A percentile compares a stretch with the other conserved stretches of the same genome.
Conservation (phyloP, 495 filamentous ascomycete genomes). For the Achaetomiella virescens region DNA sequence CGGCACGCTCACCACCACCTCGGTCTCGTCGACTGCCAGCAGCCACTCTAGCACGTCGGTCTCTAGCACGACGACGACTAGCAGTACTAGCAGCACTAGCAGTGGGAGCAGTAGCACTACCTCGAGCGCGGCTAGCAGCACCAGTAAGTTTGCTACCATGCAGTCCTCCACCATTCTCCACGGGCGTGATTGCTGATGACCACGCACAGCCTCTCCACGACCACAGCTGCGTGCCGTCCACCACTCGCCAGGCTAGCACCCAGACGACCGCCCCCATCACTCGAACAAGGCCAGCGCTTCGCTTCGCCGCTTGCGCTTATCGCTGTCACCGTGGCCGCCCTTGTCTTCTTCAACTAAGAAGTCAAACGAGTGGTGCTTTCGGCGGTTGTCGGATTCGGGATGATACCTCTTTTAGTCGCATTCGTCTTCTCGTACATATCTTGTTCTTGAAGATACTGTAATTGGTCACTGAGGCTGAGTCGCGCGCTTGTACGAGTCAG, state of each 20-base stretch:
- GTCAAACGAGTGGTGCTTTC: not conserved
- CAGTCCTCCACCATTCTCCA: too few species aligned
- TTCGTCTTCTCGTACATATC: constrained; percentile 19
- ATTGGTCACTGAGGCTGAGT: not conserved
- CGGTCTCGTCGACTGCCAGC: constrained; percentile 23
- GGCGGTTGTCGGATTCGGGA: constrained; percentile 5
- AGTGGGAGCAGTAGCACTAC: constrained; percentile 18
- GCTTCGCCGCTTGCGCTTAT: constrained; percentile 33
- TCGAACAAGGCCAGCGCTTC: constrained; percentile 30
- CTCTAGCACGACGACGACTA: constrained; percentile 9
- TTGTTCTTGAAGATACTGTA: constrained; percentile 13
- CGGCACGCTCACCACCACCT: constrained; percentile 17
- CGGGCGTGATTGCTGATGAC: not conserved
- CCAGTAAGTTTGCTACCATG: not conserved
- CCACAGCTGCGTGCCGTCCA: constrained; percentile 14
- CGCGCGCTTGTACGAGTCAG: not conserved
- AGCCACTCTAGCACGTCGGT: constrained; percentile 15
- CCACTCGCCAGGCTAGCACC: constrained; percentile 6
- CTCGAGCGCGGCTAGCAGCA: constrained; percentile 22
- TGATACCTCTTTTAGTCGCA: not conserved
- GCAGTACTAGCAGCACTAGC: constrained; percentile 18
- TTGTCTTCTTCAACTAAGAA: constrained; percentile 35
- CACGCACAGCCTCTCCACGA: constrained; percentile 1
- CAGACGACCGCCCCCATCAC: constrained; percentile 14
- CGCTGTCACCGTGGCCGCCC: constrained; percentile 29